Evolutionary conservation across 805 yeast genomes (phyloP), one percentile per base, ranked within the genome.

Genomic region (Jamesozyma gamospora): DNA sequence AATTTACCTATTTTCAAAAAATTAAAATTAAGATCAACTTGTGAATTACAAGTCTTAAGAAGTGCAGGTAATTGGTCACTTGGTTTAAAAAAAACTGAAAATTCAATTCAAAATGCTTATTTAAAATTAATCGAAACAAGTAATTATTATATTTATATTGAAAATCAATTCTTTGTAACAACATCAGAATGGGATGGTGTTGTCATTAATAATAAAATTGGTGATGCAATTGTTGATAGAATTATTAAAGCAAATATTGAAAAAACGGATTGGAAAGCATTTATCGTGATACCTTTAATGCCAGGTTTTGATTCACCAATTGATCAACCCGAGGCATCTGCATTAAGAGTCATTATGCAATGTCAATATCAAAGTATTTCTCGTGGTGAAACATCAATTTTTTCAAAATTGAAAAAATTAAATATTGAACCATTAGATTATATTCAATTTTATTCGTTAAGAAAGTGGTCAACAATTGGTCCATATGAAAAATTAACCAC

Each of bases 221-320:
- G 65, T 31, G 95, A 90, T 68, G 99, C 99, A 0, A 68, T 92
- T 34, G 97, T 92, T n/a, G 97, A 92, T 59, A 71, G 99, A 52
- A 88, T 90, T 40, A 82, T 88, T 27, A 71, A 87, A 35, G 98
- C 98, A 0, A 82, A 84, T 55, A 72, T 74, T 43, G 82, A 79
- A 43, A 75, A 77, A 4, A 81, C 76, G 39, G 60, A 67, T 10
- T 92, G 99, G 99, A 79, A 79, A 46, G 97, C 97, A 1, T 74
- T 86, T 19, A 81, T 92, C 44, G 71, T 92, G 10, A 86, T 92
- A 46, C 99, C 99, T 3, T 68, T 92, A 48, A 86, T 92, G 92
- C 99, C 99, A 1, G 99, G 98, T 0, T 92, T 94, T 59, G 92
- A 82, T 53, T 79, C 95, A 21, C 83, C 86, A 48, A 94, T 94